phyloP scores from a whole-genome alignment of 257 asterid species.

The Przewalskia tangutica region DNA sequence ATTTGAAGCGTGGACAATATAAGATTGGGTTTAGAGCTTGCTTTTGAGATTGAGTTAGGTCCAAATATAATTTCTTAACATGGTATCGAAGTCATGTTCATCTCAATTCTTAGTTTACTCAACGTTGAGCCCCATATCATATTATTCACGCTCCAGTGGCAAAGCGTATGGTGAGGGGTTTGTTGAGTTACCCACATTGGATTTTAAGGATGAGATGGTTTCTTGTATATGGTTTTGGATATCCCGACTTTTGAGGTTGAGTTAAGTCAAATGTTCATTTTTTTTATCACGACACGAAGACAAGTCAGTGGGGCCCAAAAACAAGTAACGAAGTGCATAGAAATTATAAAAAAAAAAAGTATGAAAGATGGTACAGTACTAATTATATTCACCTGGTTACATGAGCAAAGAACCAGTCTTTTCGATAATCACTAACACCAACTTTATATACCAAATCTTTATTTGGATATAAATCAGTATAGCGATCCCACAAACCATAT shows the following conservation, averaged over 20 bases:
- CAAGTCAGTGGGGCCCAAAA: background rate
- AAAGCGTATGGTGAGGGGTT: no score
- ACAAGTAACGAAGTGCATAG: background rate
- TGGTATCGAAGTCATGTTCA: background rate
- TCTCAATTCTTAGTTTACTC: background rate
- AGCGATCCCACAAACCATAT: constrained; percentile 16
- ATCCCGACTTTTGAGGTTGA: no score
- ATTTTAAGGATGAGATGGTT: background rate
- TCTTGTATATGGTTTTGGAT: background rate
- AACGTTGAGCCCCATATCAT: background rate
- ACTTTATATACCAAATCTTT: constrained; percentile 6
- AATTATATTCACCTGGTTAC: constrained; percentile 6
- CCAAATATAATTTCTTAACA: background rate
- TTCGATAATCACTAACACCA: constrained; percentile 9
- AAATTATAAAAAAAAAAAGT: background rate
- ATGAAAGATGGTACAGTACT: background rate
- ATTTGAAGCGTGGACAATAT: background rate
- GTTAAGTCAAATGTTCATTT: no score
- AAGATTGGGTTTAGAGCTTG: background rate
- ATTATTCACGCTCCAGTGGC: background rate
- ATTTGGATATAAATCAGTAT: constrained; percentile 9
- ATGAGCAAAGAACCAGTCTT: constrained; percentile 20
- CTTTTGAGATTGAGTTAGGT: background rate
- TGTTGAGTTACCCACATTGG: background rate
- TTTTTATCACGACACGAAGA: background rate